A percentile compares a stretch with the other conserved stretches of the same genome.
phyloP scores from a whole-genome alignment of 257 asterid genomes.

The Nicotiana paniculata region DNA sequence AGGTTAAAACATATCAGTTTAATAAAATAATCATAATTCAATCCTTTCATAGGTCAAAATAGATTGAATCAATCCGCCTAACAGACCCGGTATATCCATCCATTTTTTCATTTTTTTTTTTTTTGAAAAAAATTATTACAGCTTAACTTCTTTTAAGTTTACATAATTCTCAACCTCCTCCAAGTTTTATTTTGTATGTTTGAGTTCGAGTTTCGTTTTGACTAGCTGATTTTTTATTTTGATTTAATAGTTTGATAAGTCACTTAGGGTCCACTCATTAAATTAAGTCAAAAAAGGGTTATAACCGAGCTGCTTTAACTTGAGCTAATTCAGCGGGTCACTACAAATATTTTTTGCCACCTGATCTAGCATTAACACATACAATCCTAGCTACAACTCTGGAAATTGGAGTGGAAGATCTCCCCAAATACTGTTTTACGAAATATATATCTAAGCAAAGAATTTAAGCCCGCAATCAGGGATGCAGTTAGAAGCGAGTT shows the following conservation, averaged over 20 bases:
- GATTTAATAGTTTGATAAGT: background rate
- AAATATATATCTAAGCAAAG: too few species aligned
- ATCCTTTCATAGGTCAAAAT: background rate
- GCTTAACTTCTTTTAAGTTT: background rate
- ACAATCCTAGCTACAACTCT: too few species aligned
- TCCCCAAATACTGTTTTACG: too few species aligned
- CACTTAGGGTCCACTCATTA: background rate
- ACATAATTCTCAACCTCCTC: background rate
- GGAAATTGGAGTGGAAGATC: too few species aligned
- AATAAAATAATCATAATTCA: background rate
- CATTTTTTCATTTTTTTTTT: background rate
- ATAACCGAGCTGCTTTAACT: background rate
- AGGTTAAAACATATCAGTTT: background rate
- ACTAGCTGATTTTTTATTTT: background rate
- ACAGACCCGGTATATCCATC: background rate
- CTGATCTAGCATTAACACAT: too few species aligned
- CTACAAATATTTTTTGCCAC: too few species aligned
- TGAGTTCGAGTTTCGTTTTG: background rate
- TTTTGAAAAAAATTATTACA: background rate
- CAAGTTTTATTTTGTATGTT: background rate
- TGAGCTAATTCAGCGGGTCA: too few species aligned
- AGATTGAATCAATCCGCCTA: background rate
- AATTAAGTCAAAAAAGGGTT: background rate
- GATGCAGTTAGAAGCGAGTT: too few species aligned
- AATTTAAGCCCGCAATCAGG: too few species aligned